Base-by-base conservation (phyloP, 148 eudicot genomes). In the Diospyros kaki region DNA sequence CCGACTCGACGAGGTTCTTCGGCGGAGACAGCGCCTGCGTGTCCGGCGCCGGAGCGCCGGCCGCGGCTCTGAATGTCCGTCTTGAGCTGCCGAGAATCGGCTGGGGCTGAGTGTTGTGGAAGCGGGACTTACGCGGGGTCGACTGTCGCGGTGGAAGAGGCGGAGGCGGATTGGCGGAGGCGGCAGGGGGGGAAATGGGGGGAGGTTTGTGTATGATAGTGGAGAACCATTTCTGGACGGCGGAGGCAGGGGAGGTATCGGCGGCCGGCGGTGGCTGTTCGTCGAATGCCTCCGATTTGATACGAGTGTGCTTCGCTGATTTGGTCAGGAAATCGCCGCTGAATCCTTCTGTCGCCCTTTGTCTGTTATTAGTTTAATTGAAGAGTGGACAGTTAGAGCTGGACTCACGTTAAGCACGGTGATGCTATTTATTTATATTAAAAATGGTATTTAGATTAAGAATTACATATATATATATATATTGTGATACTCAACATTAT, bases 291-390 rank as follows among this genome's bases (percentile, higher is more conserved):
- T 28, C 68, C 2, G 85, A 79, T n/a, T 77, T 77, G 72, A 52
- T 85, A 39, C 85, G 79, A 71, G 28, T 73, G 68, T 82, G 84
- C 45, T 64, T 81, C 2, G 81, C 86, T 9, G 88, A 64, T 64
- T 76, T 86, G n/a, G 82, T 42, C 38, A 83, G 72, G 68, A 86
- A 80, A 74, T 86, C 86, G 17, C 79, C 82, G 9, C 84, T 78
- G 54, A 83, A 75, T 15, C 84, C 73, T 15, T 80, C 82, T 43
- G 14, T 40, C 17, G 79, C 56, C 71, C 88, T 86, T 38, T 86
- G 78, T 51, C 88, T 85, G 85, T 75, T 70, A 5, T 76, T 46
- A 53, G 56, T 38, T 61, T 17, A 11, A 3, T 28, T 28, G 28
- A 28, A 28, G 28, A 28, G 28, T 28, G 28, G 28, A 28, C 0